Percentiles rank a stretch among this genome's conserved stretches.
Conservation (phyloP, 805 yeast genomes). For the Metschnikowia sp. region DNA sequence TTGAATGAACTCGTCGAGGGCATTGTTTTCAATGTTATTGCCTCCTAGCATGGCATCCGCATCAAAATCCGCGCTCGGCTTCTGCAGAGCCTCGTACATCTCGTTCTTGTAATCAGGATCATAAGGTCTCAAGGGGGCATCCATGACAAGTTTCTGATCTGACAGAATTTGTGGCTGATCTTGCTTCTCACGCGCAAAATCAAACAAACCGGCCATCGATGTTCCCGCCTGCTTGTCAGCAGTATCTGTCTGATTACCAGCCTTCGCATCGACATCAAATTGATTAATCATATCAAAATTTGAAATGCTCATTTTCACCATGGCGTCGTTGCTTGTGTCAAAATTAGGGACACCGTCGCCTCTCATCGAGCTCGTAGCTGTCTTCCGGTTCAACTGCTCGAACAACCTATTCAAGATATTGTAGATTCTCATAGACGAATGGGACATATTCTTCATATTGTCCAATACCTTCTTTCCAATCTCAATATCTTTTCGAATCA, state of each 20-base stretch:
- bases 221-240: neutral
- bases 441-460: constrained; percentile 65
- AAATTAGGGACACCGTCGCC: constrained; percentile 10
- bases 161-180: no score
- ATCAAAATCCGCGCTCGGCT: neutral
- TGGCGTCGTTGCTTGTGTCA: constrained; percentile 15
- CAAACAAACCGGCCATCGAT: neutral
- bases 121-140: no score
- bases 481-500: constrained; percentile 70
- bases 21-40: neutral
- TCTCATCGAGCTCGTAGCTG: constrained; percentile 45
- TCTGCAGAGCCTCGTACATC: no score
- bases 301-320: constrained; percentile 23
- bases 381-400: constrained; percentile 71
- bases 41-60: neutral
- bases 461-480: constrained; percentile 74
- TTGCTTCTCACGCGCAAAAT: neutral
- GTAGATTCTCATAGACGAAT: constrained; percentile 78
- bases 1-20: neutral
- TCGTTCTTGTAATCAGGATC: no score
- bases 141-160: no score
- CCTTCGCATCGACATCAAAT: constrained; percentile 10
- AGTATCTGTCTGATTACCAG: no score
- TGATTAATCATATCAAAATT: constrained; percentile 31
- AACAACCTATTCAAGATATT: constrained; percentile 75